These are phyloP conservation scores for Penicillium occitanis DNA, from an alignment of 2,329 filamentous ascomycete genomes.

Conservation along the genomic window DNA sequence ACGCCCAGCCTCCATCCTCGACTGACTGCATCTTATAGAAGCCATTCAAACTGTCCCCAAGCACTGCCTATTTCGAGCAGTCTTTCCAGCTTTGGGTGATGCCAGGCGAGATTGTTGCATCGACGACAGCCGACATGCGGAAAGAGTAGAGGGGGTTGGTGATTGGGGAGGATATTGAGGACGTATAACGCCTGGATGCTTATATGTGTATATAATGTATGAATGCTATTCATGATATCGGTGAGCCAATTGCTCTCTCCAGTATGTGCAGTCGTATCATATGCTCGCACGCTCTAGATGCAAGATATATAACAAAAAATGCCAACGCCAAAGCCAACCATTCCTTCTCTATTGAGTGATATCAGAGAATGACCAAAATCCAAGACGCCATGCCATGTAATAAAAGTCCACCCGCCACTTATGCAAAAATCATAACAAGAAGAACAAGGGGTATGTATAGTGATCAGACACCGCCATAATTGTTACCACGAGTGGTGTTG, in stretches of 20 bases:
- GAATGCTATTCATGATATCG: background rate
- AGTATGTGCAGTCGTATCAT: background rate
- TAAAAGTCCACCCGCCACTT: background rate
- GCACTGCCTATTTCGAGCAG: too few species aligned
- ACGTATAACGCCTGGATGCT: background rate
- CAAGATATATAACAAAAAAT: background rate
- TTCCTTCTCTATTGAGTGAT: background rate
- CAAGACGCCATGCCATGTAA: background rate
- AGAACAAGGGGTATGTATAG: background rate
- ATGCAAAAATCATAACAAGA: background rate
- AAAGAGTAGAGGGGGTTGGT: background rate
- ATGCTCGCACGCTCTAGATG: constrained; percentile 5
- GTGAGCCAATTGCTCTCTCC: background rate
- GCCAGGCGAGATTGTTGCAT: too few species aligned
- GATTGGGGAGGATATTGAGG: background rate
- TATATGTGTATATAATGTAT: background rate
- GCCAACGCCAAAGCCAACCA: background rate
- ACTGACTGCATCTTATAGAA: too few species aligned
- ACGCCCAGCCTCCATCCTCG: too few species aligned
- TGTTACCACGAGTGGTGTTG: background rate
- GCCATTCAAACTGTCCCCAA: too few species aligned
- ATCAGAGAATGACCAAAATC: background rate
- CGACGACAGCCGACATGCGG: too few species aligned
- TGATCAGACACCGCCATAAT: constrained; percentile 14
- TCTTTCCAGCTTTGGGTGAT: too few species aligned